Base-by-base conservation (phyloP, 805 yeast species). In the Monosporozyma aquatica region DNA sequence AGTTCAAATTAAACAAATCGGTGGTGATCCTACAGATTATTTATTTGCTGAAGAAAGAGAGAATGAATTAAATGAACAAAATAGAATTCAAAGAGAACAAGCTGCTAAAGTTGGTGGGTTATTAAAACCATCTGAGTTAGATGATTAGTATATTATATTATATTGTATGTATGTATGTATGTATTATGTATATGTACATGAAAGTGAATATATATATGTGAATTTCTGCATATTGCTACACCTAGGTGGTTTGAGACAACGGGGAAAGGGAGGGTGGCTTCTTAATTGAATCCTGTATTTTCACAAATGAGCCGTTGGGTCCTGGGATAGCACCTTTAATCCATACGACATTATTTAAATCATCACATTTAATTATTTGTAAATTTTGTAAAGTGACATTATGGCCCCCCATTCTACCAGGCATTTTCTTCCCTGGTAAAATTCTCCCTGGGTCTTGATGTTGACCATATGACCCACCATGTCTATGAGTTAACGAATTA, bases 381-480 rank as follows among this genome's bases (percentile, higher is more conserved):
- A 79, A 71, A 61, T 87, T 89, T 61, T 79, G 83, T 21, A 78
- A 75, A 3, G 97, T 90, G 47, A 76, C 74, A 52, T 69, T 71
- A 43, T 75, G 71, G 47, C 76, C 80, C 51, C 98, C 98, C 92
- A 89, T 82, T 64, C 85, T 84, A 50, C 98, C 98, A 28, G 97
- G 95, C 98, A 92, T 90, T 67, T 87, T 90, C 69, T 86, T 89
- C 20, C 97, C 97, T 13, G 97, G 97, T 48, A 87, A 70, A 41
- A 87, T 86, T 70, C 98, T 83, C 57, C 95, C 97, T 11, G 98
- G 98, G 48, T 86, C 82, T 51, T 92, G 95, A 58, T 85, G 84
- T 63, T 82, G 87, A 76, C 98, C 98, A 55, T 83, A 87, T 25
- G 97, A 89, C 75, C 98, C 98, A 55, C 95, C 95, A 44, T 87